A percentile compares a stretch with the other conserved stretches of the same genome.
Conservation (phyloP, 208 protist species). For the Acanthamoeba quina region DNA sequence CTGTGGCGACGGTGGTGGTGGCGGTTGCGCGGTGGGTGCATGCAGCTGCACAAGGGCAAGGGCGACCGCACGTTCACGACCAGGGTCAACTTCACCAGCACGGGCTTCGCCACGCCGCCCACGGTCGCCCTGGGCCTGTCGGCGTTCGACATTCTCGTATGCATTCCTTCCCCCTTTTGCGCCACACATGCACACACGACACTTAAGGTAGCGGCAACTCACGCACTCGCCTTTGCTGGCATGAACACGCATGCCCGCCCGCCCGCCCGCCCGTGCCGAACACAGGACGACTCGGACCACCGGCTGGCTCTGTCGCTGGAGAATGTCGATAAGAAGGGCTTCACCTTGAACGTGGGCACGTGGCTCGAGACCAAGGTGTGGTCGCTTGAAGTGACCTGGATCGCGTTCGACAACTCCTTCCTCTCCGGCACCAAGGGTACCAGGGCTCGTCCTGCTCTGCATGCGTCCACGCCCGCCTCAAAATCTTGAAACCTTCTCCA, state of each 20-base stretch:
- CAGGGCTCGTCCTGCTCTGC: too few species aligned
- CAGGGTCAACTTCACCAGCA: constrained; percentile 24
- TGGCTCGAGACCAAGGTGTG: constrained; percentile 64
- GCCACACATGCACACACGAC: too few species aligned
- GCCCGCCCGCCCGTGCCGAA: too few species aligned
- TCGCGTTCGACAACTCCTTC: constrained; percentile 67
- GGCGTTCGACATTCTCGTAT: constrained; percentile 61
- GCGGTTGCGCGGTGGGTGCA: too few species aligned
- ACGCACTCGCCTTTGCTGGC: background rate
- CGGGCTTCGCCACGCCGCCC: constrained; percentile 34
- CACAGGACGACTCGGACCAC: constrained; percentile 67
- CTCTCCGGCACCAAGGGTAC: background rate
- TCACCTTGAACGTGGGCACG: constrained; percentile 24
- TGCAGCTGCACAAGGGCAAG: constrained; percentile 62
- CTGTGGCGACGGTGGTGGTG: too few species aligned
- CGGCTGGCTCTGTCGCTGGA: constrained; percentile 47
- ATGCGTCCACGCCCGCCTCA: too few species aligned
- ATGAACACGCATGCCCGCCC: background rate
- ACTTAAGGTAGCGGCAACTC: background rate
- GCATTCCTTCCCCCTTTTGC: too few species aligned
- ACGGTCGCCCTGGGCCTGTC: constrained; percentile 41
- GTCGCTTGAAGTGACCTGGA: constrained; percentile 60
- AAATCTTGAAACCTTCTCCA: too few species aligned
- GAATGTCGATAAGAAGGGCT: constrained; percentile 50
- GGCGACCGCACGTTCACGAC: constrained; percentile 53